These are phyloP conservation scores for Guillardia theta DNA, from an alignment of 78 protist genomes.

Conservation along the genomic window DNA sequence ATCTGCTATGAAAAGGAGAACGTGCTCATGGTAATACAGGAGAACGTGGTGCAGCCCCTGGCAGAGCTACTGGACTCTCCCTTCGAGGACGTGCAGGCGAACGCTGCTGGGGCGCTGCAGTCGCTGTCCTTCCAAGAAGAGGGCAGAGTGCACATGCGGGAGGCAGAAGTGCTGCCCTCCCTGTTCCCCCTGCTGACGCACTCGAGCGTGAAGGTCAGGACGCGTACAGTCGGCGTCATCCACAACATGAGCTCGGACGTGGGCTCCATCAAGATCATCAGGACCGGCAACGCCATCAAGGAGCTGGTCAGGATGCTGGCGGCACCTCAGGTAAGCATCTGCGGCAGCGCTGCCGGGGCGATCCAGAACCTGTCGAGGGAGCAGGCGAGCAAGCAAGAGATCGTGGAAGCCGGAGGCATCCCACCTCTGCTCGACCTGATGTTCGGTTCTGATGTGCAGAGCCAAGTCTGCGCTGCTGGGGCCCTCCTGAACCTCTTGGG, in stretches of 20 bases:
- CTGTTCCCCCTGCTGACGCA: background rate
- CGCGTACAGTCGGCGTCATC: slow-evolving; percentile 12
- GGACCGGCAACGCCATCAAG: background rate
- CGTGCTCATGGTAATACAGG: background rate
- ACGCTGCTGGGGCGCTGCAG: slow-evolving; percentile 5
- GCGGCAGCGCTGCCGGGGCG: slow-evolving; percentile 35
- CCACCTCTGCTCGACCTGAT: slow-evolving; percentile 16
- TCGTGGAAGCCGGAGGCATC: background rate
- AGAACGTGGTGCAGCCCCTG: background rate
- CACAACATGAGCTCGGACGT: slow-evolving; percentile 30
- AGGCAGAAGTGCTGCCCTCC: background rate
- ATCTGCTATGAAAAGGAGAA: slow-evolving; percentile 7
- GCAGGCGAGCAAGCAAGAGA: background rate
- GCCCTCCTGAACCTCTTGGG: slow-evolving; percentile 28
- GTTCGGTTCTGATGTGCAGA: background rate
- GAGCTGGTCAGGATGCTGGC: background rate
- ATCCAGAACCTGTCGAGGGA: slow-evolving; percentile 32
- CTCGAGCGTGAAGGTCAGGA: background rate
- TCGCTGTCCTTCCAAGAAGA: background rate
- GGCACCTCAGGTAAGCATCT: background rate
- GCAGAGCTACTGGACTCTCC: background rate
- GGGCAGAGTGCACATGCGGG: background rate
- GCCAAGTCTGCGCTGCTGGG: slow-evolving; percentile 29
- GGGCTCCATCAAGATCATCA: background rate
- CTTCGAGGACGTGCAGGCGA: background rate